phyloP scores from a whole-genome alignment of 495 filamentous ascomycete genomes.

The Neurospora tetrasperma region DNA sequence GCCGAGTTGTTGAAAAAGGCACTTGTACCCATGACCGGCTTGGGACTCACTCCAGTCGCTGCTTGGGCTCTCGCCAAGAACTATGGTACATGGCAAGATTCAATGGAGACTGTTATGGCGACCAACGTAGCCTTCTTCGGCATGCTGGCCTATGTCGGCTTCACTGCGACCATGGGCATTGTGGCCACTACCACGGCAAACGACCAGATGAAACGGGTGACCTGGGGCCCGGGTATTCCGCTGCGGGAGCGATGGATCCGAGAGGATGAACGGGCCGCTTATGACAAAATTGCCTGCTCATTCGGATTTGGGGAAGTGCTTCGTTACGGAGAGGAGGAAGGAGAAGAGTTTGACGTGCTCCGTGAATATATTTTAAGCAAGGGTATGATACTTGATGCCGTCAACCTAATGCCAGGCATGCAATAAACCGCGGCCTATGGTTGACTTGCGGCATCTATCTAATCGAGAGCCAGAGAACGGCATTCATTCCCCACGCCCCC shows the following conservation, averaged over 20 bases:
- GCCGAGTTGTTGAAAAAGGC: conserved; percentile 46
- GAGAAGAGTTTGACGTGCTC: conserved; percentile 76
- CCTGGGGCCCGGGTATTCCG: conserved; percentile 72
- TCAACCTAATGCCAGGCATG: conserved; percentile 87
- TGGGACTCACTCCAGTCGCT: conserved; percentile 53
- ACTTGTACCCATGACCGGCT: conserved; percentile 26
- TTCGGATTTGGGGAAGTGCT: conserved; percentile 84
- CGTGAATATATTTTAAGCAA: conserved; percentile 68
- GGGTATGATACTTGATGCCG: conserved; percentile 81
- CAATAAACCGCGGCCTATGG: conserved; percentile 29
- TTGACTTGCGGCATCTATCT: background rate
- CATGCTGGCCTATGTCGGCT: conserved; percentile 67
- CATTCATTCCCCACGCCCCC: conserved; percentile 17
- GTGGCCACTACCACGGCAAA: conserved; percentile 76
- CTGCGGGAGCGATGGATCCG: conserved; percentile 79
- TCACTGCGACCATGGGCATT: conserved; percentile 69
- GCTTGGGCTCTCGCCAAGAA: conserved; percentile 57
- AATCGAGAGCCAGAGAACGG: background rate
- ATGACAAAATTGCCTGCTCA: conserved; percentile 72
- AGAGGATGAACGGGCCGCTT: conserved; percentile 84
- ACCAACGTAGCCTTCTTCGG: conserved; percentile 73
- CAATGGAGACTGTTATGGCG: conserved; percentile 59
- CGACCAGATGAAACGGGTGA: conserved; percentile 89
- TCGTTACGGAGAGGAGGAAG: conserved; percentile 80
- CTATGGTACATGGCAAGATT: conserved; percentile 50